Base-by-base conservation (phyloP, 108 stramenopile species). In the Bacterosira constricta region DNA sequence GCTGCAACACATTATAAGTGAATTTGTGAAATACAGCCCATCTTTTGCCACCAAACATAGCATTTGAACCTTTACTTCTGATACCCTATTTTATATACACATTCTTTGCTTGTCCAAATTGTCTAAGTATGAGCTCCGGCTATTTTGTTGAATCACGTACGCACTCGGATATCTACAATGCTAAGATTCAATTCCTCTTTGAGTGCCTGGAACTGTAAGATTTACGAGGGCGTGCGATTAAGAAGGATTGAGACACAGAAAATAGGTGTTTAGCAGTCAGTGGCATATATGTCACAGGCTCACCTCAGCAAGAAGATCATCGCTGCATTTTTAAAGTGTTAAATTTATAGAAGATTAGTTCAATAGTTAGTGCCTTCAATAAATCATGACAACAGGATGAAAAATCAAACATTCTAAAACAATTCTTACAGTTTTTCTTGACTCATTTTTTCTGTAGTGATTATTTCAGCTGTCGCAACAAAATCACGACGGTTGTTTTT, bases 81-180 rank as follows among this genome's bases (percentile, higher is more conserved):
- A n/a, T n/a, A n/a, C n/a, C n/a, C n/a, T n/a, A n/a, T n/a, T n/a
- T n/a, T n/a, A n/a, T n/a, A n/a, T n/a, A n/a, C n/a, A n/a, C n/a
- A n/a, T n/a, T n/a, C n/a, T n/a, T n/a, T n/a, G n/a, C n/a, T n/a
- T n/a, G n/a, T n/a, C n/a, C n/a, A n/a, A n/a, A n/a, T n/a, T n/a
- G n/a, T n/a, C n/a, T n/a, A n/a, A n/a, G n/a, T n/a, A n/a, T n/a
- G n/a, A n/a, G n/a, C n/a, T n/a, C n/a, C n/a, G n/a, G n/a, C n/a
- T n/a, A n/a, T n/a, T n/a, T n/a, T n/a, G n/a, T 7, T 54, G n/a
- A n/a, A n/a, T 47, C 17, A 47, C 67, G 66, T 69, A 47, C 88
- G 90, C 4, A 94, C 88, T 61, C 90, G 84, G 42, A 94, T 73
- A 63, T 94, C 93, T 13, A 94, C 80, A 25, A 81, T 77, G 39